Evolutionary conservation across 176 grass and related monocot species (phyloP), one percentile per base, ranked within the genome.

Genomic region (Cenchrus purpureus): DNA sequence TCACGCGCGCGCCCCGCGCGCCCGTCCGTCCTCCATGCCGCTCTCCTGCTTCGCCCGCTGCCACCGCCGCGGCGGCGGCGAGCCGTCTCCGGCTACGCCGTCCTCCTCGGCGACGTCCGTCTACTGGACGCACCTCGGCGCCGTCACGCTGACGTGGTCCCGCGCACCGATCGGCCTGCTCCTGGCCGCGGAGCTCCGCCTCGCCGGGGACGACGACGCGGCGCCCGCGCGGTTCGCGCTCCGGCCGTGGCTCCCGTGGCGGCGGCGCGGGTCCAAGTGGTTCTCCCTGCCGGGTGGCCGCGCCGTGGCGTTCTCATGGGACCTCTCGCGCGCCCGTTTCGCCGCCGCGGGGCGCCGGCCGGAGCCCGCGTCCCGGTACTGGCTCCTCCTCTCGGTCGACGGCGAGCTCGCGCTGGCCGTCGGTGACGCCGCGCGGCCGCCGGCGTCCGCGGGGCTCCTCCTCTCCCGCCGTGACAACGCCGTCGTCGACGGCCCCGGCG

Each of bases 361-460:
- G 15, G 93, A 92, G 83, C 93, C 93, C 17, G 61, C 83, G 20
- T 78, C 77, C 8, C 71, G 86, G 80, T 91, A 84, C 77, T 87
- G 72, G 29, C 83, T 95, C 5, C 78, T 43, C 19, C 67, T 95
- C 3, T 48, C 72, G 9, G 61, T 92, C 19, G 93, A 91, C 44
- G 90, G 90, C 9, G 88, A 95, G 83, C 82, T 95, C 60, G 80
- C 72, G 12, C 88, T 95, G 60, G 83, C 87, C 5, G 80, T 57
- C 10, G 93, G 93, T 0, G 93, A 95, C 77, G 82, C 85, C 64
- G 61, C 49, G 63, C 2, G 44, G 0, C n/a, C 57, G 0, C 9
- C 57, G 0, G 13, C 79, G 12, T 32, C 74, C 4, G 86, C 90
- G 0, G 86, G 79, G 12, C 8, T 78, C 5, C 85, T 93, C 32